These are phyloP conservation scores for Nitzschia palea DNA, from an alignment of 108 stramenopile species.

Conservation along the genomic window DNA sequence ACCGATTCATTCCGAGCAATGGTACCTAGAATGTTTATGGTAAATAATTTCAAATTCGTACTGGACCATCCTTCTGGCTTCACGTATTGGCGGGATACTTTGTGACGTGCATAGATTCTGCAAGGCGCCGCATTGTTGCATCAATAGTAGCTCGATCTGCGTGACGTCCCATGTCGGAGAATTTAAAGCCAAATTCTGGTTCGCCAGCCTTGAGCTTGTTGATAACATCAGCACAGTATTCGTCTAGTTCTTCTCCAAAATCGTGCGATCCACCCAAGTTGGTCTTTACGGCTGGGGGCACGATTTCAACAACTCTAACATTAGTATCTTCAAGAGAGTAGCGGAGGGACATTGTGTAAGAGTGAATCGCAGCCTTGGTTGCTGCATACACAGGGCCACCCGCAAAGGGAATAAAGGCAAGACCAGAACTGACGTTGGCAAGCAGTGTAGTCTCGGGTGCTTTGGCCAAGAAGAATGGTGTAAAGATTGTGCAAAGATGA, in stretches of 20 bases:
- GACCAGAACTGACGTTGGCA: slow-evolving; percentile 16
- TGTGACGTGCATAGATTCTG: slow-evolving; percentile 7
- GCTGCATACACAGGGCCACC: slow-evolving; percentile 11
- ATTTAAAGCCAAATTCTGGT: slow-evolving; percentile 13
- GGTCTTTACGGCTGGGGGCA: slow-evolving; percentile 23
- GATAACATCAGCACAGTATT: slow-evolving; percentile 7
- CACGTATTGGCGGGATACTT: slow-evolving; percentile 4
- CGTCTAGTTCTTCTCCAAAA: slow-evolving; percentile 22
- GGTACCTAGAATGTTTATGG: too few relatives aligned
- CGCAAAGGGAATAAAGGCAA: slow-evolving; percentile 18
- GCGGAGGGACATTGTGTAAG: slow-evolving; percentile 15
- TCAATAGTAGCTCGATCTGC: slow-evolving; percentile 11
- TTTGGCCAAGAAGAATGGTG: not conserved
- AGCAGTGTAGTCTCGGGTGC: not conserved
- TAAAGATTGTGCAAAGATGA: not conserved
- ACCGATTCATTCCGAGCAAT: too few relatives aligned
- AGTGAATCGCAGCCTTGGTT: slow-evolving; percentile 20
- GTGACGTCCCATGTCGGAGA: slow-evolving; percentile 12
- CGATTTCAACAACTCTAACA: slow-evolving; percentile 18
- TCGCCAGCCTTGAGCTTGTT: slow-evolving; percentile 6
- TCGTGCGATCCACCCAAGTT: slow-evolving; percentile 23
- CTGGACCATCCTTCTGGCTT: not conserved
- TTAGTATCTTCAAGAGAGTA: slow-evolving; percentile 15
- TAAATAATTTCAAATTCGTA: not conserved
- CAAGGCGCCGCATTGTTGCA: not conserved